Conservation (phyloP, 225 moss, liverwort and hornwort species). For the Polytrichum formosum region DNA sequence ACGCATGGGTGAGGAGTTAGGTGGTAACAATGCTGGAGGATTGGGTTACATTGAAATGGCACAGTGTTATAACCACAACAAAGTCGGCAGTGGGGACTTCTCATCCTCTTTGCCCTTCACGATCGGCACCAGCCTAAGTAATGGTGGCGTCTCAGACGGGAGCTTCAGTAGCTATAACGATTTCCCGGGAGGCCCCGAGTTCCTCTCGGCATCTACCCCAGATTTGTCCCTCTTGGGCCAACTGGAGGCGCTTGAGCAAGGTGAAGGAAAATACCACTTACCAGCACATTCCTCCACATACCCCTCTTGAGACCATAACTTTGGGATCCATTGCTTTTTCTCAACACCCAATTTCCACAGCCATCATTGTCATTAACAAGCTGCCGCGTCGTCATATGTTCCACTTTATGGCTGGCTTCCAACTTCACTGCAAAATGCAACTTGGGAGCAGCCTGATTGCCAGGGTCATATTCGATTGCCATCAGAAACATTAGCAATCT, state of each 20-base stretch:
- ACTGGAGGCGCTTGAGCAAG: slow-evolving; percentile 53
- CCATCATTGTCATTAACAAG: slow-evolving; percentile 6
- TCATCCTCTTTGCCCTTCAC: slow-evolving; percentile 37
- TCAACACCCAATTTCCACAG: slow-evolving; percentile 6
- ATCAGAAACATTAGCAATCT: too few species aligned
- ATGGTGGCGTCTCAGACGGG: slow-evolving; percentile 39
- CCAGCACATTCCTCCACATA: slow-evolving; percentile 42
- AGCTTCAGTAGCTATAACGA: slow-evolving; percentile 49
- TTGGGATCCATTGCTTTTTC: too few species aligned
- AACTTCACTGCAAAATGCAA: too few species aligned
- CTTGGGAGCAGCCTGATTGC: too few species aligned
- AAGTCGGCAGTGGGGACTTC: slow-evolving; percentile 33
- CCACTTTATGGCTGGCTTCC: too few species aligned
- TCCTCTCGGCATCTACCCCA: slow-evolving; percentile 30
- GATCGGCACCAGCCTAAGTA: slow-evolving; percentile 32
- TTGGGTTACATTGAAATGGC: not conserved
- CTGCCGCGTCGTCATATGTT: not conserved
- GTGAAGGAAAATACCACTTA: slow-evolving; percentile 35
- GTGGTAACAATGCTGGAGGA: too few species aligned
- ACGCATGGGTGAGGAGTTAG: slow-evolving; percentile 23
- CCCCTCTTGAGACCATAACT: slow-evolving; percentile 18
- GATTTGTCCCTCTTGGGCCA: slow-evolving; percentile 37
- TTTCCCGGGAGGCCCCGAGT: slow-evolving; percentile 23
- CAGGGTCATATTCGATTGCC: too few species aligned
- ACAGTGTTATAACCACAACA: slow-evolving; percentile 10